Base-by-base conservation (phyloP, 1,284 basidiomycete genomes). In the Puccinia hordei region DNA sequence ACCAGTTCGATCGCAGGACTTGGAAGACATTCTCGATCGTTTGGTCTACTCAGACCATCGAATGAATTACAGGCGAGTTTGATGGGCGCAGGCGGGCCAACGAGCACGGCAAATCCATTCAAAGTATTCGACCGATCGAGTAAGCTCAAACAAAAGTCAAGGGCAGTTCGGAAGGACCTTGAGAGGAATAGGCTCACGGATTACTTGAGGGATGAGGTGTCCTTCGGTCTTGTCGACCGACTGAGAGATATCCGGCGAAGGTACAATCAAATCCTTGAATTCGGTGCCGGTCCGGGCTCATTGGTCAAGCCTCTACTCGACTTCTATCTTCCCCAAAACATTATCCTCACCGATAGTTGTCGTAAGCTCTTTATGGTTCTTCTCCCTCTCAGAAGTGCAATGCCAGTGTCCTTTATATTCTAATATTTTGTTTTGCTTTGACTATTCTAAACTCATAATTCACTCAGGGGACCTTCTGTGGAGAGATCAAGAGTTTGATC, bases 201-300 rank as follows among this genome's bases (percentile, higher is more conserved):
- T 88, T 99, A 99, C 86, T 88, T 99, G 27, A 90, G 94, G 41
- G 90, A 94, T 80, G 94, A 95, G 84, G 90, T 96, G 3, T 94
- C 83, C 38, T 35, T 12, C 68, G 81, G 44, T 61, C 59, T 57
- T 9, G 41, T 53, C 75, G 83, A 53, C 81, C 82, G 81, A 59
- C 55, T 81, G 22, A 41, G 79, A 22, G 85, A 86, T 80, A 84
- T 86, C 75, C 85, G 85, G 77, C 82, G 84, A 5, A 73, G 81
- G 30, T 85, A 83, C 61, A 71, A 81, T 2, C 84, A 83, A 19
- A 83, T 86, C 38, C 84, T 86, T 15, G 85, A 85, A 79, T 82
- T 86, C 1, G 85, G 85, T 24, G 82, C 83, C 2, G 85, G 85
- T 2, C 81, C 85, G 1, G 85, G 85, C 6, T 82, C 83, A 24